Evolutionary conservation across 2,329 filamentous ascomycete genomes (phyloP), one percentile per base, ranked within the genome.

Genomic region (Alternaria tenuissima): DNA sequence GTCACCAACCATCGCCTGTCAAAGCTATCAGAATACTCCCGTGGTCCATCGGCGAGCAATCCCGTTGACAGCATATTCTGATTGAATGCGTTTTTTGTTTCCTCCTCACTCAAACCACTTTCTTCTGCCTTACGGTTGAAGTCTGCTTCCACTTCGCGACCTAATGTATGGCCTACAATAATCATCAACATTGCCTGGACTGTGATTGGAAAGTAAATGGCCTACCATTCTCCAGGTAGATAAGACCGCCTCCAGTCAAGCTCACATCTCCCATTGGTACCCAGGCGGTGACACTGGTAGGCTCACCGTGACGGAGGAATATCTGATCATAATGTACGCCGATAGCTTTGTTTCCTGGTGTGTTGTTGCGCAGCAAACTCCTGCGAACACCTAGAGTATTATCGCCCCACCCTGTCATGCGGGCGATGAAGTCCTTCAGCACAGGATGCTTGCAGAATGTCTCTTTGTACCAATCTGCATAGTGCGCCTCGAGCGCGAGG

Each of bases 251-350:
- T 0, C 87, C 86, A 46, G 84, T 81, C 5, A 87, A 54, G 20
- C 80, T 78, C 4, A 87, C 70, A 67, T 87, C 83, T 0, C 85
- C 85, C 63, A 87, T 85, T 0, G 85, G 83, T 0, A 87, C 82
- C 86, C 86, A 88, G 0, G 84, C 85, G 4, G 86, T 88, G 0
- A 87, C 75, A 30, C 80, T 82, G 0, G 84, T 86, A 1, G 83
- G 81, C 51, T 86, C 85, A 1, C 85, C 86, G 66, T 86, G 71
- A 1, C 85, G 72, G 48, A 88, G 71, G 65, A 87, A 22, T 14
- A 84, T 86, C 73, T 88, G 85, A 65, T 88, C 86, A 65, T 88
- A 88, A 61, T 88, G 86, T 3, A 88, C 86, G 0, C 86, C 85
- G 61, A 87, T 87, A 0, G 85, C 84, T 63, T 85, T 84, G 49